Conservation (phyloP, 2,329 filamentous ascomycete genomes). For the Botrytis tulipae region DNA sequence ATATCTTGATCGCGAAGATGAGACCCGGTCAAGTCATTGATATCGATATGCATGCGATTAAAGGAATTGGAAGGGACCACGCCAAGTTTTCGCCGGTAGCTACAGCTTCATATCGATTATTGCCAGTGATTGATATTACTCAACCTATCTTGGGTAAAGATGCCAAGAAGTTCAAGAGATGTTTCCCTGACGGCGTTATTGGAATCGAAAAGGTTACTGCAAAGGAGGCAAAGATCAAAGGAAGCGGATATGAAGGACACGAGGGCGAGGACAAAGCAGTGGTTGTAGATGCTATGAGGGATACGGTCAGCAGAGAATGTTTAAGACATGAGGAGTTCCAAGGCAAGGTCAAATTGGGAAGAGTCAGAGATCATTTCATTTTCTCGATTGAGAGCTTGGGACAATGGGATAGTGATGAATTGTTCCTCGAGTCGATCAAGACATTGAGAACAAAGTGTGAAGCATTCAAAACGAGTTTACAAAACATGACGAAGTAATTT, state of each 20-base stretch:
- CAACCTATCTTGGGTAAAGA: conserved; percentile 82
- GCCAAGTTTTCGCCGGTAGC: conserved; percentile 97
- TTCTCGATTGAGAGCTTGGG: conserved; percentile 93
- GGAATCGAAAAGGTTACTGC: conserved; percentile 69
- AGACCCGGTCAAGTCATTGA: conserved; percentile 85
- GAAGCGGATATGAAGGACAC: conserved; percentile 68
- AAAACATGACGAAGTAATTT: conserved; percentile 54
- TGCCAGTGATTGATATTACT: conserved; percentile 83
- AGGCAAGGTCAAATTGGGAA: conserved; percentile 89
- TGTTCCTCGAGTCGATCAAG: conserved; percentile 88
- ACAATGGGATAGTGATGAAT: conserved; percentile 88
- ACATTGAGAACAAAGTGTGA: conserved; percentile 82
- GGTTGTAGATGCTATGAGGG: conserved; percentile 83
- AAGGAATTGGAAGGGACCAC: conserved; percentile 91
- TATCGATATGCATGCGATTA: conserved; percentile 88
- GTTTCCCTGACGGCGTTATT: conserved; percentile 89
- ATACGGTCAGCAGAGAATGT: conserved; percentile 92
- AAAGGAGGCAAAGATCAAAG: conserved; percentile 58
- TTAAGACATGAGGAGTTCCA: conserved; percentile 90
- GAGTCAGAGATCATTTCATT: conserved; percentile 93
- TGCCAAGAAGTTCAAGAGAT: conserved; percentile 83
- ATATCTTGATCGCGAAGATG: conserved; percentile 92
- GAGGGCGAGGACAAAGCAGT: conserved; percentile 84
- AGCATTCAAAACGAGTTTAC: conserved; percentile 67
- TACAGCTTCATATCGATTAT: conserved; percentile 85